These are phyloP conservation scores for Rubroboletus pulcherrimus DNA, from an alignment of 768 basidiomycete species.

Conservation along the genomic window DNA sequence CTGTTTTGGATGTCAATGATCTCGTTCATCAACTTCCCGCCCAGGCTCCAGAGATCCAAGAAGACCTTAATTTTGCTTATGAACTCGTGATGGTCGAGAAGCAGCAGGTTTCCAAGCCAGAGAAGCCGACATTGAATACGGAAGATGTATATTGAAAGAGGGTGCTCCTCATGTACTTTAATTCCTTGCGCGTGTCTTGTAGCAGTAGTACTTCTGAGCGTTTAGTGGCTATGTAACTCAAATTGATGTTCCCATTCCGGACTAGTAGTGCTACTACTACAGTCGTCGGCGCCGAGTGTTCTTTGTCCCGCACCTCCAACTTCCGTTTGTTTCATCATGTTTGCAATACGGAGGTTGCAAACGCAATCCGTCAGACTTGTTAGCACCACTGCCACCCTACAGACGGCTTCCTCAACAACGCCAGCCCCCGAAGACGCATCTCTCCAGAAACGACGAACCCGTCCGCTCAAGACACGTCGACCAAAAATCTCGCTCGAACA, in stretches of 20 bases:
- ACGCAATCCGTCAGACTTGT: conserved; percentile 2
- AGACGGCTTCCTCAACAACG: conserved; percentile 4
- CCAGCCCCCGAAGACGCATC: conserved; percentile 4
- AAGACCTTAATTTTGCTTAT: conserved; percentile 29
- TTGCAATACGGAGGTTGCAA: conserved; percentile 12
- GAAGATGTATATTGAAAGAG: conserved; percentile 19
- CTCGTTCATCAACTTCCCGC: conserved; percentile 28
- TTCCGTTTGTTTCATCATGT: conserved; percentile 11
- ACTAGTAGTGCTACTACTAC: not conserved
- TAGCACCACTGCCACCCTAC: conserved; percentile 7
- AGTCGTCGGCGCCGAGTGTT: not conserved
- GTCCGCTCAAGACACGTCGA: conserved; percentile 35
- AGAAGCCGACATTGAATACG: conserved; percentile 23
- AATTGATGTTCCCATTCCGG: not conserved
- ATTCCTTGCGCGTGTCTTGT: conserved; percentile 17
- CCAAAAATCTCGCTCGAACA: conserved; percentile 48
- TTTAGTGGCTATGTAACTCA: not conserved
- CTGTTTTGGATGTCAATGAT: conserved; percentile 25
- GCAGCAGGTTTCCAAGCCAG: not conserved
- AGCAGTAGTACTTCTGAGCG: too few species aligned
- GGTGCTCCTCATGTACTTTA: not conserved
- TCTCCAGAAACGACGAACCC: conserved; percentile 5
- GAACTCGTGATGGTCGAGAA: conserved; percentile 32
- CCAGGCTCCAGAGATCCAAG: conserved; percentile 15
- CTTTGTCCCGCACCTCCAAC: not conserved